A percentile compares a stretch with the other conserved stretches of the same genome.
phyloP scores from a whole-genome alignment of 2,329 filamentous ascomycete species.

The Fusarium tanahbumbuense region DNA sequence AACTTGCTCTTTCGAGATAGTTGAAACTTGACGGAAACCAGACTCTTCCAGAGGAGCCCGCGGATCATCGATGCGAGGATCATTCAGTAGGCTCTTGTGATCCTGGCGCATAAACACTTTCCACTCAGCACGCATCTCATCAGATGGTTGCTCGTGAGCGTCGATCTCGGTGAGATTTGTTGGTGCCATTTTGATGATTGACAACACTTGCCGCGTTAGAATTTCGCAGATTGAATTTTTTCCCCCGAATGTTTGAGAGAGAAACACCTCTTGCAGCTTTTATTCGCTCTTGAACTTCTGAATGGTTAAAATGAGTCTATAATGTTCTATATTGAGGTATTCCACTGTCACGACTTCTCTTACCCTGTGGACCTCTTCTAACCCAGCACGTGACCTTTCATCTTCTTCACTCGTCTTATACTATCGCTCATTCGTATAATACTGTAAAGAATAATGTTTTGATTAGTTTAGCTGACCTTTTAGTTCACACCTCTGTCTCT shows the following conservation, averaged over 20 bases:
- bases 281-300: too few relatives aligned
- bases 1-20: slow-evolving; percentile 58
- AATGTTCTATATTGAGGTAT: neutral
- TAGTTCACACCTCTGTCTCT: neutral
- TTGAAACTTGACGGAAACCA: slow-evolving; percentile 59
- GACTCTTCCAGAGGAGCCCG: slow-evolving; percentile 52
- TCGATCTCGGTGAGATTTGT: slow-evolving; percentile 65
- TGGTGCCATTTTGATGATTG: slow-evolving; percentile 41
- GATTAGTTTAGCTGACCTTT: neutral
- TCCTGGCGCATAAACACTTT: slow-evolving; percentile 77
- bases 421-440: neutral
- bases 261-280: neutral
- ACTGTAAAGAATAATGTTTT: neutral
- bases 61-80: slow-evolving; percentile 69
- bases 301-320: neutral
- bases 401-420: neutral
- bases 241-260: too few relatives aligned
- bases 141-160: slow-evolving; percentile 81
- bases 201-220: neutral
- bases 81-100: slow-evolving; percentile 60
- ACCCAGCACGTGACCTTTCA: slow-evolving; percentile 21
- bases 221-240: neutral
- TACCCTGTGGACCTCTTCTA: slow-evolving; percentile 24
- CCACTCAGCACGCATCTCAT: slow-evolving; percentile 75
- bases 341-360: neutral